Conservation (phyloP, 2,329 filamentous ascomycete genomes). For the Ascochyta viciae-villosae region DNA sequence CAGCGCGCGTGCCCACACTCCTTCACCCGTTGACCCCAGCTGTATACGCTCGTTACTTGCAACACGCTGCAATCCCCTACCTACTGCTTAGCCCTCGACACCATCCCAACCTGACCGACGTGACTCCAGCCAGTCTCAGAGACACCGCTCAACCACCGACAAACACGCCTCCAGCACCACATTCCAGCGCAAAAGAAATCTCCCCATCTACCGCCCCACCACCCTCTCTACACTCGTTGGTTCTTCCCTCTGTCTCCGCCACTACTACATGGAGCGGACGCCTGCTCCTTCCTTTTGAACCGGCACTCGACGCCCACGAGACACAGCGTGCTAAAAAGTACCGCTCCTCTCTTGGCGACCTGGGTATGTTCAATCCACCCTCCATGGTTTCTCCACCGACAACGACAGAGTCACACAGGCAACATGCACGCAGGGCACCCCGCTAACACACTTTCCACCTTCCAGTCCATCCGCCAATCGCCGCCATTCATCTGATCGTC, state of each 20-base stretch:
- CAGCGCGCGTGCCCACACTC: constrained; percentile 37
- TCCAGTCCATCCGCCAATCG: constrained; percentile 16
- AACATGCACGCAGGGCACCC: constrained; percentile 18
- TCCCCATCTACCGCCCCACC: background rate
- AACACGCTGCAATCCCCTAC: constrained; percentile 17
- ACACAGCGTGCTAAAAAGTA: background rate
- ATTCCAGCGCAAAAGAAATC: constrained; percentile 4
- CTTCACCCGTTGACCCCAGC: constrained; percentile 24
- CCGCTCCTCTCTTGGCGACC: background rate
- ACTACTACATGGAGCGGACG: constrained; percentile 42
- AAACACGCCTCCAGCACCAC: constrained; percentile 3
- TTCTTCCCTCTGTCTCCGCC: constrained; percentile 15
- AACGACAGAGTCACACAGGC: constrained; percentile 8
- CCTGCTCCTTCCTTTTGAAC: constrained; percentile 23
- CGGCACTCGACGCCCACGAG: constrained; percentile 13
- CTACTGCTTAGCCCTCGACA: constrained; percentile 24
- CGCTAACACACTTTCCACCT: constrained; percentile 22
- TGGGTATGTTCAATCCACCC: background rate
- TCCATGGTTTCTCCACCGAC: background rate
- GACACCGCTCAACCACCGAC: constrained; percentile 4
- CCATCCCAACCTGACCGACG: background rate
- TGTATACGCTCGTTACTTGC: constrained; percentile 34
- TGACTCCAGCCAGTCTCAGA: constrained; percentile 1
- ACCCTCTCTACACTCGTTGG: constrained; percentile 10
- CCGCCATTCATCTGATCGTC: constrained; percentile 15